Base-by-base conservation (phyloP, 176 grass and related monocot species). In the Aegilops longissima region DNA sequence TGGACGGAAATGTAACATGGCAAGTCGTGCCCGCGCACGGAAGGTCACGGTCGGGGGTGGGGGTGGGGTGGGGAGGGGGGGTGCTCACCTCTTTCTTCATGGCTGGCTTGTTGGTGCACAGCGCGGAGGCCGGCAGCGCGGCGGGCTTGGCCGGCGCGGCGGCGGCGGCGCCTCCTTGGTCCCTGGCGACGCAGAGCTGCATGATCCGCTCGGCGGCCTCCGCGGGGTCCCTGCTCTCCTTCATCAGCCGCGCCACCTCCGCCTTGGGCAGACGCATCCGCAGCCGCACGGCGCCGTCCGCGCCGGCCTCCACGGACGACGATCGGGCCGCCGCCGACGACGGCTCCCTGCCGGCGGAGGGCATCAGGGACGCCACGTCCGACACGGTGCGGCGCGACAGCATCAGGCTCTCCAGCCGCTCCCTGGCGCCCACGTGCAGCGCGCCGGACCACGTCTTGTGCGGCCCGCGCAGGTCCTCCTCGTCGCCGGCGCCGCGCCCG, bases 201-300 rank as follows among this genome's bases (percentile, higher is more conserved):
- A 99, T 97, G 87, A 99, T 97, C 92, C 80, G 86, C 87, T 97
- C 87, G 1, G 97, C 94, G 5, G 90, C 94, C 73, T 99, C 97
- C 12, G 94, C 52, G 3, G 97, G 77, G 73, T 94, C 89, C 85
- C 45, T 71, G 92, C 97, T 99, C 87, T 97, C 97, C 92, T 92
- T 87, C 97, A 99, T 93, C 9, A 99, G 85, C 87, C 90, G 87
- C 51, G 90, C 87, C 73, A 99, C 97, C 89, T 99, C 92, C 0
- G 90, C 66, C 83, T 93, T 97, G 21, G 97, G 97, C 73, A 99
- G 83, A 16, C 90, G 83, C 92, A 99, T 86, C 38, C 91, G 90
- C 61, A 99, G 71, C 81, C 97, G 90, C 79, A 96, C 90, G 0
- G 87, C 82, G 18, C 97, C 97, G 47, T 96, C 92, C 70, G 9